Conservation (phyloP, 148 eudicot genomes). For the Diospyros kaki region DNA sequence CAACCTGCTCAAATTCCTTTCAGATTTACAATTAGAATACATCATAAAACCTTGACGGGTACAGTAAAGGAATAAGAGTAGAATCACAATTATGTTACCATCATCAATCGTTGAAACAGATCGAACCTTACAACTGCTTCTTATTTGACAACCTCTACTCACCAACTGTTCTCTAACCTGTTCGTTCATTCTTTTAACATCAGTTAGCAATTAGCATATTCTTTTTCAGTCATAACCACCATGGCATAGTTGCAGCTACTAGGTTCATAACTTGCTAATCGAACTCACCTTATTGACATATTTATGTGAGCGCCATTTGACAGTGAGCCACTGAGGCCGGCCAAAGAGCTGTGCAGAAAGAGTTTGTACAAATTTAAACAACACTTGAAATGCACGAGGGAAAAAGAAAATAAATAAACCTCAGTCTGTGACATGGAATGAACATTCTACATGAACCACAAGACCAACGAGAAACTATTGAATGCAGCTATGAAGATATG, state of each 20-base stretch:
- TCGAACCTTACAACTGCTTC: conserved; percentile 45
- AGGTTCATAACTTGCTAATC: too few relatives aligned
- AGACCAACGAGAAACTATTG: background rate
- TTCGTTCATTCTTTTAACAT: background rate
- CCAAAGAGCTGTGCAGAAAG: conserved; percentile 37
- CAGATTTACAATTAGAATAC: conserved; percentile 38
- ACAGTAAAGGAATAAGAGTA: too few relatives aligned
- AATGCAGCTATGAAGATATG: background rate
- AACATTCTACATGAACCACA: background rate
- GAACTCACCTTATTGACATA: conserved; percentile 39
- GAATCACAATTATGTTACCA: conserved; percentile 23
- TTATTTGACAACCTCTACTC: conserved; percentile 59
- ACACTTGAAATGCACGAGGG: background rate
- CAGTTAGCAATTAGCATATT: background rate
- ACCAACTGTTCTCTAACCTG: conserved; percentile 65
- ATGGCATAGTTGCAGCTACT: background rate
- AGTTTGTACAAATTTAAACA: background rate
- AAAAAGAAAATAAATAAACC: background rate
- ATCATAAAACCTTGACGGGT: background rate
- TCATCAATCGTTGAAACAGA: conserved; percentile 48
- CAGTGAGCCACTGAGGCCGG: conserved; percentile 63
- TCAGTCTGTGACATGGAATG: background rate
- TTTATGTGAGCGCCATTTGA: conserved; percentile 46
- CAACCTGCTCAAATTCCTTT: conserved; percentile 66
- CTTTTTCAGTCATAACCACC: background rate